A percentile compares a stretch with the other conserved stretches of the same genome.
Evolutionary conservation across 192 early-diverging fungal genomes (phyloP).

Genomic region (Podila minutissima): DNA sequence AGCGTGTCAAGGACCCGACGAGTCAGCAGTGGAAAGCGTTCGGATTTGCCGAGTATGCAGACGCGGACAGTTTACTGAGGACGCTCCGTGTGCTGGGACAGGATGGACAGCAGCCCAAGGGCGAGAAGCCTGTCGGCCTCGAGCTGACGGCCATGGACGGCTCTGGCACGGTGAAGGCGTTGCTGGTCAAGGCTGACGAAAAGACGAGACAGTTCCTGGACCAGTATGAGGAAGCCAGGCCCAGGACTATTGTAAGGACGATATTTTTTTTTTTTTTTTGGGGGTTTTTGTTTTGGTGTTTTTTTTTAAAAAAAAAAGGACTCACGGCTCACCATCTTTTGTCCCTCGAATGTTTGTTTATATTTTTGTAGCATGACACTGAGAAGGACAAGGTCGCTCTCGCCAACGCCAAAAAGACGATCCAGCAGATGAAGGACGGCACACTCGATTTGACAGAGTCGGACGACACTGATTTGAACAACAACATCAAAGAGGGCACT

Average conservation of each 20-base stretch:
- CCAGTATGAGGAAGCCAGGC: slow-evolving; percentile 54
- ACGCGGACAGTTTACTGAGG: slow-evolving; percentile 69
- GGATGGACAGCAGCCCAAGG: slow-evolving; percentile 57
- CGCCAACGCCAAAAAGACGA: slow-evolving; percentile 52
- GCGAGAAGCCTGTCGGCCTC: slow-evolving; percentile 40
- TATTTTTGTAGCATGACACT: slow-evolving; percentile 47
- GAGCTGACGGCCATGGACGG: slow-evolving; percentile 43
- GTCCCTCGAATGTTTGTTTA: background rate
- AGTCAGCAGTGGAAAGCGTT: slow-evolving; percentile 65
- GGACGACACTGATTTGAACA: slow-evolving; percentile 4
- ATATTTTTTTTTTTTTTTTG: slow-evolving; percentile 6
- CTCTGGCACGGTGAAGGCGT: slow-evolving; percentile 42
- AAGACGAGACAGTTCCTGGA: slow-evolving; percentile 65
- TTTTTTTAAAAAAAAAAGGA: background rate
- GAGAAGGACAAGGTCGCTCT: slow-evolving; percentile 60
- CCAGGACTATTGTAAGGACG: slow-evolving; percentile 46
- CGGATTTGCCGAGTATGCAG: slow-evolving; percentile 79
- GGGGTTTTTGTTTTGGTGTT: background rate
- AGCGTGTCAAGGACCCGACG: slow-evolving; percentile 71
- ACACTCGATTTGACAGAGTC: slow-evolving; percentile 39
- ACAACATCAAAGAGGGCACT: slow-evolving; percentile 5
- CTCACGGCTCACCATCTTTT: background rate
- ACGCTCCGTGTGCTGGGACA: slow-evolving; percentile 74
- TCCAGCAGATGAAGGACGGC: slow-evolving; percentile 56
- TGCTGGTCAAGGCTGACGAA: slow-evolving; percentile 68